Evolutionary conservation across 108 stramenopile species (phyloP).

Genomic region (Cyclotella sp.): DNA sequence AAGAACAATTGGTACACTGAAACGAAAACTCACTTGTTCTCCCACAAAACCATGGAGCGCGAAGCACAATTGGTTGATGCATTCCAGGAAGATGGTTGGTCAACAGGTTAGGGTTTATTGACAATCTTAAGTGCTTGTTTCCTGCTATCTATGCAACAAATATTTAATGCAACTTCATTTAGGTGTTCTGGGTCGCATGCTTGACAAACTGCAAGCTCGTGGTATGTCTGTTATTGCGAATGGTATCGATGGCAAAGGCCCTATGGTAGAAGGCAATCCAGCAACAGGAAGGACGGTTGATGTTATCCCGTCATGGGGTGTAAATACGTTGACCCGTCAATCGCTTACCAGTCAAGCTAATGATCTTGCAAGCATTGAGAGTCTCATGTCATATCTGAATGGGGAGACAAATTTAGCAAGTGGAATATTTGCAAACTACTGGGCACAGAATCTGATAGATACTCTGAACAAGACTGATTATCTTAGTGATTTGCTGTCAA

Average conservation of each 20-base stretch:
- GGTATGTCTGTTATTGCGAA: conserved; percentile 39
- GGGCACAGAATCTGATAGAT: conserved; percentile 53
- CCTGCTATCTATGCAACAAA: neutral
- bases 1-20: conserved; percentile 29
- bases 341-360: neutral
- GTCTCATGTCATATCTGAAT: conserved; percentile 28
- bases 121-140: conserved; percentile 37
- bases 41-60: conserved; percentile 37
- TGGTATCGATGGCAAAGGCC: conserved; percentile 33
- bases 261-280: conserved; percentile 48
- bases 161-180: neutral
- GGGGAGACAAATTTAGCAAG: conserved; percentile 21
- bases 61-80: conserved; percentile 41
- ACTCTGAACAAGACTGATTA: conserved; percentile 33
- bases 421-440: conserved; percentile 48
- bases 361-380: neutral
- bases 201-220: conserved; percentile 41
- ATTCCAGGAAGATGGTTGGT: conserved; percentile 37
- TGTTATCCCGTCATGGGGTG: conserved; percentile 32
- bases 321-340: conserved; percentile 17
- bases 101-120: conserved; percentile 31
- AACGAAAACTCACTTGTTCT: conserved; percentile 36
- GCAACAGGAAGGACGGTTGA: conserved; percentile 36
- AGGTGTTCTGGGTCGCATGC: conserved; percentile 58
- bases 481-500: neutral